Evolutionary conservation across 306 rosid genomes (phyloP), one percentile per base, ranked within the genome.

Genomic region (Quercus mongolica): DNA sequence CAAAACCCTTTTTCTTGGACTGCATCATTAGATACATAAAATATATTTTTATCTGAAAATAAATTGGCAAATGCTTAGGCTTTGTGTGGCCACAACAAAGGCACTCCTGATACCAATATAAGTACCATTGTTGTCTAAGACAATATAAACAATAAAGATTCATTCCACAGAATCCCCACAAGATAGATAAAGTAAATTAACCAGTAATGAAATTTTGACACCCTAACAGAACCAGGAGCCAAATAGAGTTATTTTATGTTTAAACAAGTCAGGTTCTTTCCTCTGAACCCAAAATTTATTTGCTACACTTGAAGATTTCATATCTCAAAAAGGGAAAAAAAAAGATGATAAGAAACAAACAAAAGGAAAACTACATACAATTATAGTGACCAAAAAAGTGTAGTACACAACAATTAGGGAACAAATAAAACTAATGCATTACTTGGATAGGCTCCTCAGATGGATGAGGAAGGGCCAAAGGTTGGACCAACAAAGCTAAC

Each of bases 381-480:
- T 52, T 30, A 72, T 74, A 79, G 71, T 76, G 12, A 65, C 57
- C 15, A 17, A 41, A 78, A 78, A 76, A 80, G 76, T 46, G 59
- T 62, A 23, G 71, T 41, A 71, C 9, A 19, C 75, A 26, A 15
- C 26, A 55, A 79, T 75, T 33, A 68, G 46, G 67, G 78, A 79
- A 30, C 15, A 77, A 56, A 71, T 54, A 73, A 65, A 73, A 61
- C 26, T 30, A 15, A 80, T 74, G 46, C 18, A 67, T 49, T 91
- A 95, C 99, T 83, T 95, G 99, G 75, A 95, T 86, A 80, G 97
- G 93, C 76, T 95, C 99, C 90, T 95, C 99, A 59, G 97, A 90
- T 56, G 93, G 90, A 87, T 95, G 99, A 81, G 95, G 94, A 89
- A 95, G 94, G 80, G 97, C 94, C 86, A 95, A 87, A 51, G 99